phyloP scores from a whole-genome alignment of 345 rosid genomes.

The Excoecaria agallocha region DNA sequence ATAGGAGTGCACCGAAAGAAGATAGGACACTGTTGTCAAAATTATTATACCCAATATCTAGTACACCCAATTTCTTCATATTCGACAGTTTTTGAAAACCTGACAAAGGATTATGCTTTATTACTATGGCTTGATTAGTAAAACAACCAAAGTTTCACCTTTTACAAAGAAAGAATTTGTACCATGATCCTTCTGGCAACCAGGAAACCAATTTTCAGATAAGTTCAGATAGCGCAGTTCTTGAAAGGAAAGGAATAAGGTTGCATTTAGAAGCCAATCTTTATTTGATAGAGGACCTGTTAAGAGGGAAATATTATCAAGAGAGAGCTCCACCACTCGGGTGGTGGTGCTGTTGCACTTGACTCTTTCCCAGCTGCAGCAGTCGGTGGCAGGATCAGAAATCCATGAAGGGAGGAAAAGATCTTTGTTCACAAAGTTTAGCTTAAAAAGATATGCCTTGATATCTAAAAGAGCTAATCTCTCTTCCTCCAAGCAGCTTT shows the following conservation, averaged over 20 bases:
- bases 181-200: not conserved
- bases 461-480: not conserved
- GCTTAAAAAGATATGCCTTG: too few relatives aligned
- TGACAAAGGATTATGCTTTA: not conserved
- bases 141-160: not conserved
- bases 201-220: not conserved
- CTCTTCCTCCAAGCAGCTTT: conserved; percentile 3
- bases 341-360: too few relatives aligned
- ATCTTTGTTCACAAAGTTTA: too few relatives aligned
- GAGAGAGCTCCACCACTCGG: not conserved
- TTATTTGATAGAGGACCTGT: not conserved
- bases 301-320: not conserved
- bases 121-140: not conserved
- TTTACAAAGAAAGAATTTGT: too few relatives aligned
- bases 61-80: not conserved
- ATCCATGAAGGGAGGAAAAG: too few relatives aligned
- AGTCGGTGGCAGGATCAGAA: too few relatives aligned
- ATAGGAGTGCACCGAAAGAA: not conserved
- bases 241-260: not conserved
- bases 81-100: not conserved
- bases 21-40: not conserved
- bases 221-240: not conserved
- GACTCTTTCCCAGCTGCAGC: too few relatives aligned
- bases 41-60: not conserved
- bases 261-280: not conserved